A percentile compares a stretch with the other conserved stretches of the same genome.
phyloP scores from a whole-genome alignment of 139 green algal genomes.

The Chlorella sp. region DNA sequence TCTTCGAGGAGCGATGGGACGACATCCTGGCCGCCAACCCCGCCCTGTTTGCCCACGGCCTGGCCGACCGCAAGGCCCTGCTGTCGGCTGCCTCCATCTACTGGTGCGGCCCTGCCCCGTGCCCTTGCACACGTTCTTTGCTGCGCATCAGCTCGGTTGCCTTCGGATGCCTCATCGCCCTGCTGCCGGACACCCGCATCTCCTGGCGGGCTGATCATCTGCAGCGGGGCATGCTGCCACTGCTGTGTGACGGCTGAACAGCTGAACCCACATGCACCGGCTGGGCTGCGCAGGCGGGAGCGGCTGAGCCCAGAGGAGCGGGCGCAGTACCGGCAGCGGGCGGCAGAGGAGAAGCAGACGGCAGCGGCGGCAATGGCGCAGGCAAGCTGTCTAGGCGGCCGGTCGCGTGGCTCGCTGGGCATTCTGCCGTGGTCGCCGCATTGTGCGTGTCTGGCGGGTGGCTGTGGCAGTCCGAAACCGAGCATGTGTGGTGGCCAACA shows the following conservation, averaged over 20 bases:
- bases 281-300: background rate
- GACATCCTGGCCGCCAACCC: conserved; percentile 39
- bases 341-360: conserved; percentile 10
- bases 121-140: too few species aligned
- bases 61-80: conserved; percentile 13
- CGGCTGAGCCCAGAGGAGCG: conserved; percentile 33
- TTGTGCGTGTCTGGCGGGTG: background rate
- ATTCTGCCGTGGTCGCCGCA: background rate
- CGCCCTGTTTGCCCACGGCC: background rate
- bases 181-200: too few species aligned
- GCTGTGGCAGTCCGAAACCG: too few species aligned
- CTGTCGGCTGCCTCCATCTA: conserved; percentile 9
- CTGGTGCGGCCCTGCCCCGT: too few species aligned
- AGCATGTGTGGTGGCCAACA: too few species aligned
- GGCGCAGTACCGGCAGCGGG: conserved; percentile 10
- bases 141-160: too few species aligned
- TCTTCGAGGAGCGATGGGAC: conserved; percentile 6
- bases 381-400: background rate
- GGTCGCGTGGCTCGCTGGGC: too few species aligned
- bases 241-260: too few species aligned
- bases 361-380: background rate
- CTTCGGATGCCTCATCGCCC: too few species aligned
- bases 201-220: too few species aligned
- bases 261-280: too few species aligned
- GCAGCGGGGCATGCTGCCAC: too few species aligned